A percentile compares a stretch with the other conserved stretches of the same genome.
These are phyloP conservation scores for Luzula sylvatica DNA, from an alignment of 176 grass and related monocot genomes.

Conservation along the genomic window DNA sequence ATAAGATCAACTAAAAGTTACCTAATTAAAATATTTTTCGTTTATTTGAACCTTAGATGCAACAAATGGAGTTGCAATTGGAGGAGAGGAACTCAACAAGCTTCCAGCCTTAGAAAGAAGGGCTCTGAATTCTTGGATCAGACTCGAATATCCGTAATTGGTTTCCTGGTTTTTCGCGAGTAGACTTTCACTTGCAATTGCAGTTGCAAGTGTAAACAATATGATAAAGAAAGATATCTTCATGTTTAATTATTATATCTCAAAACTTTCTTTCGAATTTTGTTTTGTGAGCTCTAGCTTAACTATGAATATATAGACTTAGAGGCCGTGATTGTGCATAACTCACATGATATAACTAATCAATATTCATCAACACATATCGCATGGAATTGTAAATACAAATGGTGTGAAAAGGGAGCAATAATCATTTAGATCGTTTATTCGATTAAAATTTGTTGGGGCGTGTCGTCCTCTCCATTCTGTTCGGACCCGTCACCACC, in stretches of 20 bases:
- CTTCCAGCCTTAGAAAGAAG: slow-evolving; percentile 29
- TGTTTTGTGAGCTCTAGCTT: background rate
- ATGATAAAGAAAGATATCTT: slow-evolving; percentile 34
- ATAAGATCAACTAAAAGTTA: too few species aligned
- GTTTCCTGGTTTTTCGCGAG: slow-evolving; percentile 11
- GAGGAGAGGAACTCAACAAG: slow-evolving; percentile 29
- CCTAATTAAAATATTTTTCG: background rate
- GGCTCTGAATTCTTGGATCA: slow-evolving; percentile 27
- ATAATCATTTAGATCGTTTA: slow-evolving; percentile 31
- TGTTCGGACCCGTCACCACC: slow-evolving; percentile 25
- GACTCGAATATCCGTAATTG: slow-evolving; percentile 1
- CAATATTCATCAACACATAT: slow-evolving; percentile 32
- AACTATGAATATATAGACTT: slow-evolving; percentile 32
- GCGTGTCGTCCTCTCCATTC: slow-evolving; percentile 43
- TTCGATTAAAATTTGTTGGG: slow-evolving; percentile 86
- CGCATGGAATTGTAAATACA: slow-evolving; percentile 24
- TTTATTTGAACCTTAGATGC: slow-evolving; percentile 4
- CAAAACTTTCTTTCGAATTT: background rate
- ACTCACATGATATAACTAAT: slow-evolving; percentile 48
- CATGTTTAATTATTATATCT: slow-evolving; percentile 24
- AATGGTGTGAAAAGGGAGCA: slow-evolving; percentile 15
- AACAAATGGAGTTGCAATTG: slow-evolving; percentile 8
- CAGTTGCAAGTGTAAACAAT: slow-evolving; percentile 35
- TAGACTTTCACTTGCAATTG: slow-evolving; percentile 24
- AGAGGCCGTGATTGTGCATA: background rate